These are phyloP conservation scores for Cystofilobasidium ferigula DNA, from an alignment of 768 basidiomycete genomes.

Conservation along the genomic window DNA sequence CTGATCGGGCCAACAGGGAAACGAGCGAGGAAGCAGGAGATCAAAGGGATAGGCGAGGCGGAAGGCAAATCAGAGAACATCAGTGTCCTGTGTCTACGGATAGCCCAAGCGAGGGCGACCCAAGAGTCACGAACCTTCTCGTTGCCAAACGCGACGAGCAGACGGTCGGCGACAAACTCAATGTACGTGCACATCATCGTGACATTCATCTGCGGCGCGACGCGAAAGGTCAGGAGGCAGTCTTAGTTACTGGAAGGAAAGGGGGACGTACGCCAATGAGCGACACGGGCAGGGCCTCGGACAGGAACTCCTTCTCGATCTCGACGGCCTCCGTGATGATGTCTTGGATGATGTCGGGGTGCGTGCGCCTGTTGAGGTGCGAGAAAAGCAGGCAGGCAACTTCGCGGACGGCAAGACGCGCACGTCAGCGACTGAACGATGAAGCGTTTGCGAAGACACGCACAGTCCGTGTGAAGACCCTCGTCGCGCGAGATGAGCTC, in stretches of 20 bases:
- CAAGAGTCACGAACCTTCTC: conserved; percentile 25
- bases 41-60: too few relatives aligned
- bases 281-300: conserved; percentile 60
- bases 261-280: too few relatives aligned
- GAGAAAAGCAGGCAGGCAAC: conserved; percentile 29
- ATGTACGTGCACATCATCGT: conserved; percentile 64
- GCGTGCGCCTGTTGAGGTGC: conserved; percentile 67
- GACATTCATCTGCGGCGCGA: too few relatives aligned
- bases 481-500: conserved; percentile 93
- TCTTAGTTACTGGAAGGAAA: too few relatives aligned
- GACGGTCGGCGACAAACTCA: conserved; percentile 34
- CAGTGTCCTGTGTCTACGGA: too few relatives aligned
- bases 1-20: too few relatives aligned
- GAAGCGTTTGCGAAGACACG: conserved; percentile 8
- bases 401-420: too few relatives aligned
- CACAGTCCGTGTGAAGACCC: conserved; percentile 77
- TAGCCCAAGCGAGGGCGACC: too few relatives aligned
- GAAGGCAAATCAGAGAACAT: too few relatives aligned
- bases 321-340: conserved; percentile 73
- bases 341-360: conserved; percentile 57
- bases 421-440: too few relatives aligned
- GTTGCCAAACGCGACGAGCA: conserved; percentile 11
- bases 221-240: too few relatives aligned
- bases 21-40: too few relatives aligned
- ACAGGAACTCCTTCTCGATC: conserved; percentile 75